Conservation (phyloP, 2,329 filamentous ascomycete species). For the Tolypocladium paradoxum region DNA sequence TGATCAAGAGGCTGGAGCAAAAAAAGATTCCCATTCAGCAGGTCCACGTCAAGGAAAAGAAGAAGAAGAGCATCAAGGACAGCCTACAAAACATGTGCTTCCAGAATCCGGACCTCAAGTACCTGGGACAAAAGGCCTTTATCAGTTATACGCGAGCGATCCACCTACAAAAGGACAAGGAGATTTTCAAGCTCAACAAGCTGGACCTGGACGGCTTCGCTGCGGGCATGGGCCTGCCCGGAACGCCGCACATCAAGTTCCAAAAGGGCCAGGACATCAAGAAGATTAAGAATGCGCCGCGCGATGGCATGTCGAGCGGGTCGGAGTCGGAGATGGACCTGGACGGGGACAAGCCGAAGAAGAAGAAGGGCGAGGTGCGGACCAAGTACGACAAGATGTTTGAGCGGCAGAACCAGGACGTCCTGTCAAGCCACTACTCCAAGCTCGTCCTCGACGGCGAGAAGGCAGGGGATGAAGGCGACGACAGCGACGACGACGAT, state of each 20-base stretch:
- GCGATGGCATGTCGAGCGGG: slow-evolving; percentile 53
- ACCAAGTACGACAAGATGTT: slow-evolving; percentile 99
- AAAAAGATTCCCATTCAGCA: slow-evolving; percentile 84
- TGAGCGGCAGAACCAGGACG: slow-evolving; percentile 89
- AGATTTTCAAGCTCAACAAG: slow-evolving; percentile 75
- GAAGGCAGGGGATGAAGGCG: slow-evolving; percentile 24
- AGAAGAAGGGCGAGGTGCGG: slow-evolving; percentile 62
- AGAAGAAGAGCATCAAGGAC: slow-evolving; percentile 75
- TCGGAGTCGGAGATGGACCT: slow-evolving; percentile 47
- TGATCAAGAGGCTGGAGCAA: slow-evolving; percentile 72
- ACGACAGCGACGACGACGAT: slow-evolving; percentile 60
- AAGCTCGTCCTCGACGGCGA: slow-evolving; percentile 61
- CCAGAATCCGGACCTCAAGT: slow-evolving; percentile 87
- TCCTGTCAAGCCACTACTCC: slow-evolving; percentile 85
- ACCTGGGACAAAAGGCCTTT: slow-evolving; percentile 92
- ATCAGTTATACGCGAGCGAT: slow-evolving; percentile 80
- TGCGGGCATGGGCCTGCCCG: slow-evolving; percentile 75
- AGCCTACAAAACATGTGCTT: slow-evolving; percentile 93
- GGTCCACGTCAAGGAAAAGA: slow-evolving; percentile 80
- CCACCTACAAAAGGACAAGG: slow-evolving; percentile 82
- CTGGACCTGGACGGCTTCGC: slow-evolving; percentile 82
- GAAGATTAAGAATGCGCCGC: slow-evolving; percentile 74
- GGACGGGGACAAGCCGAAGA: slow-evolving; percentile 37
- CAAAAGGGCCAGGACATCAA: slow-evolving; percentile 83
- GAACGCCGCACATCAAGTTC: slow-evolving; percentile 87